Evolutionary conservation across 371 early-diverging fungal genomes (phyloP).

Genomic region (Syncephalis plumigaleata): DNA sequence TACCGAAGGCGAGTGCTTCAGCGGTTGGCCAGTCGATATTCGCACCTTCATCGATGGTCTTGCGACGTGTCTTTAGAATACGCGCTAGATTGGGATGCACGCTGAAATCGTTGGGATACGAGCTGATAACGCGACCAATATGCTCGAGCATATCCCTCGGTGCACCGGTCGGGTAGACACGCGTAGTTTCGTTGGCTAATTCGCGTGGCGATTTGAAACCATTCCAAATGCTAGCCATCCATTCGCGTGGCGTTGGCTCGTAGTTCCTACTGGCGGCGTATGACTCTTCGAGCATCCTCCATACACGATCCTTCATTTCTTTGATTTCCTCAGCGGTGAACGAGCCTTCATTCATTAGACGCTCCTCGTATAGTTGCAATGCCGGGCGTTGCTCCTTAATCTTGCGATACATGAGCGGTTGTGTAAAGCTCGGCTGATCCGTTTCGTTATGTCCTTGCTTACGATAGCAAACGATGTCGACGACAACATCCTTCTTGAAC

Average conservation of each 20-base stretch:
- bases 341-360: slow-evolving; percentile 68
- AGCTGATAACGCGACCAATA: slow-evolving; percentile 62
- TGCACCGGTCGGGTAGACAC: slow-evolving; percentile 67
- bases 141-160: slow-evolving; percentile 47
- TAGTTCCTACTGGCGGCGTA: slow-evolving; percentile 79
- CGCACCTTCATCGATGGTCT: slow-evolving; percentile 50
- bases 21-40: slow-evolving; percentile 95
- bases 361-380: slow-evolving; percentile 61
- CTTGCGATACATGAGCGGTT: slow-evolving; percentile 90
- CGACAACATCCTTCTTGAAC: slow-evolving; percentile 89
- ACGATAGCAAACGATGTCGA: slow-evolving; percentile 94
- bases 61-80: slow-evolving; percentile 69
- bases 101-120: slow-evolving; percentile 71
- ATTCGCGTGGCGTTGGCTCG: slow-evolving; percentile 74
- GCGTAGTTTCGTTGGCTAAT: slow-evolving; percentile 45
- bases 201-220: slow-evolving; percentile 73
- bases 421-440: slow-evolving; percentile 96
- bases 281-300: slow-evolving; percentile 79
- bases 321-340: slow-evolving; percentile 67
- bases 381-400: slow-evolving; percentile 72
- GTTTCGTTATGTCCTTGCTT: slow-evolving; percentile 97
- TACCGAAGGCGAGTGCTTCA: slow-evolving; percentile 86
- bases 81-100: slow-evolving; percentile 72
- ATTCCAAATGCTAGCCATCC: slow-evolving; percentile 88
- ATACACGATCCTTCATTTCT: slow-evolving; percentile 74